Base-by-base conservation (phyloP, 192 early-diverging fungal species). In the Piromyces finnis region DNA sequence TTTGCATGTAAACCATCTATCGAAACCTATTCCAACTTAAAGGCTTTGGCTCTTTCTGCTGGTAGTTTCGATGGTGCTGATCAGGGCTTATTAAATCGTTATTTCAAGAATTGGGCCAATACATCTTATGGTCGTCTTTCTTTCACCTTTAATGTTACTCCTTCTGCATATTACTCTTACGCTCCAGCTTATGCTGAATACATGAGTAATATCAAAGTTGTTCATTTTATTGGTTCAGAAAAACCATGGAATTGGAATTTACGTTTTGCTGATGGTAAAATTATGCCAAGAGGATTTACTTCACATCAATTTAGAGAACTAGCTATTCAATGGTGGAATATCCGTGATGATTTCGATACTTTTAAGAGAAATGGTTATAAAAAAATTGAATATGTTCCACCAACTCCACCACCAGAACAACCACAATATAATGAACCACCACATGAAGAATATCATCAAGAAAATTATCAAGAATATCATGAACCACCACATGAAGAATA, bases 31-130 rank as follows among this genome's bases (percentile, higher is more conserved):
- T 9, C 26, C 17, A 68, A 68, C 9, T 68, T 68, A 68, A 68
- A 68, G 51, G 51, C 51, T n/a, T 68, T 68, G n/a, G 51, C 51
- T 68, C 51, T 68, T 68, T 68, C 51, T n/a, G 18, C 51, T n/a
- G 51, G 51, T n/a, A 68, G 51, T 68, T 78, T 80, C 29, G 78
- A 79, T 88, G 95, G 96, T 78, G 96, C 93, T 32, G 97, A 98
- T 83, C 97, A 98, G 84, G 97, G 97, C 0, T 82, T 98, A 78
- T 87, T 98, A 26, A 98, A 98, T 84, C 87, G 87, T 29, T 97
- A 92, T 82, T 97, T 97, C 85, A 83, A 84, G 2, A 86, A 88
- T 30, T 98, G 96, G 96, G 85, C 91, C 0, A 68, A 68, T n/a
- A 78, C 84, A 51, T 82, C 91, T 78, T 85, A 87, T 78, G 84